Conservation (phyloP, 1,284 basidiomycete species). For the Trichosporon sp. region DNA sequence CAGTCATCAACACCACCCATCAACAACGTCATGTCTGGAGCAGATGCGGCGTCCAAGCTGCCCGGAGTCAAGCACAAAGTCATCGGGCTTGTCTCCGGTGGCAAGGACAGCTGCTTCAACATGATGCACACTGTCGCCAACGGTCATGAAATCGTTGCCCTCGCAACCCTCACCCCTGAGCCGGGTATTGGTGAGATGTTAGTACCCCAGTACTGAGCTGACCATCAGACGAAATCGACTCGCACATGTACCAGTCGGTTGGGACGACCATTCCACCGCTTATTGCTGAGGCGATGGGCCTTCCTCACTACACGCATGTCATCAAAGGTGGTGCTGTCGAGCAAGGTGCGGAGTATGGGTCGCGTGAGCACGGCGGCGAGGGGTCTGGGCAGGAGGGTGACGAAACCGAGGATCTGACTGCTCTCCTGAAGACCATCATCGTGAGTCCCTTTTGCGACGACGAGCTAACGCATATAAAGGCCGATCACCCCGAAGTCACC, state of each 20-base stretch:
- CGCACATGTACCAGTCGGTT: conserved; percentile 98
- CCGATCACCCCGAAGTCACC: conserved; percentile 75
- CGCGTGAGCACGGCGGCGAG: conserved; percentile 49
- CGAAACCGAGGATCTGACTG: conserved; percentile 93
- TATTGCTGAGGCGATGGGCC: conserved; percentile 78
- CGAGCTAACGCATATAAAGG: conserved; percentile 57
- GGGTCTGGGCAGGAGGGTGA: conserved; percentile 69
- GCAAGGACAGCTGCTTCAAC: conserved; percentile 98
- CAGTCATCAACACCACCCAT: background rate
- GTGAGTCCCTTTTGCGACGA: conserved; percentile 62
- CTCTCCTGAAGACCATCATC: conserved; percentile 76
- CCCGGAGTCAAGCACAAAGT: conserved; percentile 65
- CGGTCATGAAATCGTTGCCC: conserved; percentile 83
- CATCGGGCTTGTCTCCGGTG: conserved; percentile 91
- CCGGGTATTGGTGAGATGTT: conserved; percentile 72
- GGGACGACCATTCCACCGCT: conserved; percentile 91
- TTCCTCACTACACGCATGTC: conserved; percentile 79
- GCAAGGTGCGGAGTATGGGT: conserved; percentile 82
- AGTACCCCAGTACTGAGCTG: background rate
- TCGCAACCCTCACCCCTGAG: conserved; percentile 83
- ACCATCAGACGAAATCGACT: conserved; percentile 88
- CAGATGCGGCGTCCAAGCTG: conserved; percentile 21
- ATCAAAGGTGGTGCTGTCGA: conserved; percentile 83
- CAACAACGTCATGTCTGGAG: background rate
- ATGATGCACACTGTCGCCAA: conserved; percentile 84